Evolutionary conservation across 2,329 filamentous ascomycete species (phyloP).

Genomic region (Iodosphaeria phyllophila): DNA sequence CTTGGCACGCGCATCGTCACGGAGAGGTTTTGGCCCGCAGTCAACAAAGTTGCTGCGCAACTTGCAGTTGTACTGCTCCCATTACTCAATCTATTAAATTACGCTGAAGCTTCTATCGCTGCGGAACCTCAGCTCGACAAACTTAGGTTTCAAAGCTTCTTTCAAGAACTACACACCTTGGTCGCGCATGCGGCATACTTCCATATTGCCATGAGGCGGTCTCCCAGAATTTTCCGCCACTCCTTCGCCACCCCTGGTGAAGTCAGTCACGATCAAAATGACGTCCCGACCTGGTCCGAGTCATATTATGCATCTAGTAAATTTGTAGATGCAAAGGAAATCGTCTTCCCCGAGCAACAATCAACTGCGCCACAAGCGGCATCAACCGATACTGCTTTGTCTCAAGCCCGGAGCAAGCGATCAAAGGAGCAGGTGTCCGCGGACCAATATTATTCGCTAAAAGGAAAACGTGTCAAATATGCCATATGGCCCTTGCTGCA

Average conservation of each 20-base stretch:
- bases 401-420: too few relatives aligned
- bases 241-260: slow-evolving; percentile 13
- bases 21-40: slow-evolving; percentile 16
- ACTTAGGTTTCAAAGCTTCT: slow-evolving; percentile 7
- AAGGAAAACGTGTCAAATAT: slow-evolving; percentile 14
- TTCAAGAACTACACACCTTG: slow-evolving; percentile 10
- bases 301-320: too few relatives aligned
- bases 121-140: too few relatives aligned
- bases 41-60: slow-evolving; percentile 16
- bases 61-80: slow-evolving; percentile 17
- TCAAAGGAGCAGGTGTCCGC: slow-evolving; percentile 3
- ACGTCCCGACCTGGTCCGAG: too few relatives aligned
- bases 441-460: slow-evolving; percentile 8
- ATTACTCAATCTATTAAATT: slow-evolving; percentile 14
- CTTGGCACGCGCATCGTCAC: slow-evolving; percentile 10
- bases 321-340: slow-evolving; percentile 8
- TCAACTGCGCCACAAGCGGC: background rate
- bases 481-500: slow-evolving; percentile 15
- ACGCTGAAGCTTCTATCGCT: slow-evolving; percentile 1
- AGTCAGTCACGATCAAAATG: slow-evolving; percentile 5
- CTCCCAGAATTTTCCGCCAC: slow-evolving; percentile 11
- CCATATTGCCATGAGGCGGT: slow-evolving; percentile 12
- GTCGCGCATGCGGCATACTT: slow-evolving; percentile 12
- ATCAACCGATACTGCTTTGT: slow-evolving; percentile 2
- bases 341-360: slow-evolving; percentile 5